Percentiles rank a stretch among this genome's conserved stretches.
phyloP scores from a whole-genome alignment of 768 basidiomycete species.

The Hebeloma cylindrosporum region DNA sequence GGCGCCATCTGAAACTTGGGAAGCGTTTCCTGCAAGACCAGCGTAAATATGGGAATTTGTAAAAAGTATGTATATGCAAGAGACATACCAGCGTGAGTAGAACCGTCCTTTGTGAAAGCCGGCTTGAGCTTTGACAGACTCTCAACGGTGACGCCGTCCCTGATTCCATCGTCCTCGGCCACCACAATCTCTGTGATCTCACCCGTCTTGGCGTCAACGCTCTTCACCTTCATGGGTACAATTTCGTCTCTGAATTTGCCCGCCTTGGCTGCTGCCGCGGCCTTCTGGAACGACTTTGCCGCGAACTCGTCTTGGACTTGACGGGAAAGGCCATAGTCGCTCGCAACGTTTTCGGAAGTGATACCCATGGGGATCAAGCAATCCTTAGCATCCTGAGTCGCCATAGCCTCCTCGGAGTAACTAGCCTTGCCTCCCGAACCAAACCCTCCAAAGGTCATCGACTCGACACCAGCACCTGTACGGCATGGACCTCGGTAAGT shows the following conservation, averaged over 20 bases:
- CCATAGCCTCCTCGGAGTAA: constrained; percentile 63
- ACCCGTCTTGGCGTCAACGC: constrained; percentile 73
- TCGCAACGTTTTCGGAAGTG: constrained; percentile 89
- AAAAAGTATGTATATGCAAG: too few species aligned
- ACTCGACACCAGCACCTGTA: constrained; percentile 82
- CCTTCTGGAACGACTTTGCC: constrained; percentile 82
- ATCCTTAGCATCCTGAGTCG: constrained; percentile 70
- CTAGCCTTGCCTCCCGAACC: constrained; percentile 57
- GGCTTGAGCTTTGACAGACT: constrained; percentile 80
- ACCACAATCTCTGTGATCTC: constrained; percentile 66
- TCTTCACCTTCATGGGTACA: constrained; percentile 70
- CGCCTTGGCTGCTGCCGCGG: constrained; percentile 73
- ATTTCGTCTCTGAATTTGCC: constrained; percentile 86
- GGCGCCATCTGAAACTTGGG: constrained; percentile 90
- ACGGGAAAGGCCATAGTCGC: constrained; percentile 72
- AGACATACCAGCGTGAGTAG: constrained; percentile 78
- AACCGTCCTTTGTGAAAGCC: constrained; percentile 72
- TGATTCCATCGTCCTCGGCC: constrained; percentile 81
- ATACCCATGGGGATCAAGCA: constrained; percentile 90
- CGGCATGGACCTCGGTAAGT: too few species aligned
- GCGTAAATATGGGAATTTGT: too few species aligned
- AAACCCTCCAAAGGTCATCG: constrained; percentile 83
- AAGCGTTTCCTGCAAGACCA: too few species aligned
- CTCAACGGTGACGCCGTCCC: constrained; percentile 81
- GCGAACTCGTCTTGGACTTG: constrained; percentile 83